Base-by-base conservation (phyloP, 2,329 filamentous ascomycete species). In the Harringtonia aguacate region DNA sequence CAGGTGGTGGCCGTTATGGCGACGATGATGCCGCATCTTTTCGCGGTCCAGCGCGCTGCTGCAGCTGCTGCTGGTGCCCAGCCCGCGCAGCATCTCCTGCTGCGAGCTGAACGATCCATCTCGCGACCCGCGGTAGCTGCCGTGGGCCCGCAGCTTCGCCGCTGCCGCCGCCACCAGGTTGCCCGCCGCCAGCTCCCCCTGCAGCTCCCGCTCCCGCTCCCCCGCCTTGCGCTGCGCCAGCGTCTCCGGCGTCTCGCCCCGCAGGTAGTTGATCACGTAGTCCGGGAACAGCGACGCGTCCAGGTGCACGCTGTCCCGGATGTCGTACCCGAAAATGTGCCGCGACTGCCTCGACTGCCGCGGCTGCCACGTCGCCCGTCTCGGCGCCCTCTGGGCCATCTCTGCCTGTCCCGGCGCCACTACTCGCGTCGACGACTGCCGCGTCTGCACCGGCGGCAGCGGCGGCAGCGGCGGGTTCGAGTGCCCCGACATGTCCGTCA, bases 201-300 rank as follows among this genome's bases (percentile, higher is more conserved):
- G n/a, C 47, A 54, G 39, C 55, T 27, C 24, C 7, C 59, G 56
- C 59, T 61, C 46, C n/a, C n/a, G n/a, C n/a, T n/a, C n/a, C n/a
- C n/a, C n/a, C 62, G 60, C 37, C 47, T 66, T 65, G 51, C 68
- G 66, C 45, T 60, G 59, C 7, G 71, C 71, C 18, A 75, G 53
- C 27, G 64, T 67, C 55, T 75, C 71, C 14, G 72, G 71, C 2
- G 72, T 75, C 56, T 75, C 72, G 37, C 72, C 72, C 34, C 71
- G 66, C 48, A 76, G 62, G 53, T 70, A 76, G 55, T 73, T 69
- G 48, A 72, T 62, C 34, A 76, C 67, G 50, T 76, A 76, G 56
- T 76, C 72, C 9, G 72, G 72, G 15, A 76, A 64, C 28, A 75
- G 62, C 43, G 68, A 65, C 44, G 60, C 61, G 45, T 67, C 62